These are phyloP conservation scores for Daldinia bambusicola DNA, from an alignment of 495 filamentous ascomycete species.

Conservation along the genomic window DNA sequence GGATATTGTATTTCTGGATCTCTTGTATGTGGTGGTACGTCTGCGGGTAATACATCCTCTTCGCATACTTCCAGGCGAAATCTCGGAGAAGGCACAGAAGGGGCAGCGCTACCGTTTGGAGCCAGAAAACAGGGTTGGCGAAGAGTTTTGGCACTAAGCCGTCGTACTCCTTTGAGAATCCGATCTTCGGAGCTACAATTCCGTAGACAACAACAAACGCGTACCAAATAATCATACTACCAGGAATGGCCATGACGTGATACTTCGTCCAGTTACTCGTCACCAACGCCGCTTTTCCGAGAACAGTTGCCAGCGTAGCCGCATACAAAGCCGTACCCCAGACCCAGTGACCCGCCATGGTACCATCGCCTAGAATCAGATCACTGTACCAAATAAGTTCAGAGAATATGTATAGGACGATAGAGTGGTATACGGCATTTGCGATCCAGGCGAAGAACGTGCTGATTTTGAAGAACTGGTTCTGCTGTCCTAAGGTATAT, in stretches of 20 bases:
- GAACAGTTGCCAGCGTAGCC: conserved; percentile 86
- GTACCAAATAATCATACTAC: conserved; percentile 91
- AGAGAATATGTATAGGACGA: conserved; percentile 87
- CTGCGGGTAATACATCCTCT: conserved; percentile 96
- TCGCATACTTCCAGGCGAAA: conserved; percentile 84
- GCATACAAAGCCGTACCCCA: conserved; percentile 96
- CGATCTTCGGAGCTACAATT: conserved; percentile 86
- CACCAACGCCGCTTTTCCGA: conserved; percentile 93
- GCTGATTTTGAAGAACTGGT: conserved; percentile 89
- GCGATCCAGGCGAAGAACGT: conserved; percentile 92
- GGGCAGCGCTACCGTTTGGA: conserved; percentile 83
- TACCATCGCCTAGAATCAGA: conserved; percentile 77
- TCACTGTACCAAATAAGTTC: conserved; percentile 84
- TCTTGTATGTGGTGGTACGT: conserved; percentile 99
- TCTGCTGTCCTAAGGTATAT: conserved; percentile 92
- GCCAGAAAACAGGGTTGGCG: conserved; percentile 85
- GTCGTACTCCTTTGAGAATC: conserved; percentile 84
- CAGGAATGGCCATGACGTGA: conserved; percentile 93
- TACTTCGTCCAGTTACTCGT: conserved; percentile 99
- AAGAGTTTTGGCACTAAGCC: conserved; percentile 86
- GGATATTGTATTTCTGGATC: conserved; percentile 99
- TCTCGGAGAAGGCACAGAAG: conserved; percentile 87
- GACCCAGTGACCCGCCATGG: conserved; percentile 91
- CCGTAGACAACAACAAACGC: conserved; percentile 89
- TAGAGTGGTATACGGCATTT: conserved; percentile 95